Percentiles rank a stretch among this genome's conserved stretches.
phyloP scores from a whole-genome alignment of 306 rosid species.

The Alnus rubra region DNA sequence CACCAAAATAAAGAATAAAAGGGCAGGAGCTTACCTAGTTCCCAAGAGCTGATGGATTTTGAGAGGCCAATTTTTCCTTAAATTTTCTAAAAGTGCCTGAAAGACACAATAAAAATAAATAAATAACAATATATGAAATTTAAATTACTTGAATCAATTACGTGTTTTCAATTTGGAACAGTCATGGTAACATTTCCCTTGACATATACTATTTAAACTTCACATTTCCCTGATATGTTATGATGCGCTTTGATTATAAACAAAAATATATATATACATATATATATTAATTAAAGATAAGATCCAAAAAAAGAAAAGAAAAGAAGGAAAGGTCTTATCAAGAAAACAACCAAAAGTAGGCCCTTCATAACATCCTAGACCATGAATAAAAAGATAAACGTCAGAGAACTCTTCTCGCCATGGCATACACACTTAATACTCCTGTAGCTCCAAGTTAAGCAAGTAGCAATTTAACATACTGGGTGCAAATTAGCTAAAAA shows the following conservation, averaged over 20 bases:
- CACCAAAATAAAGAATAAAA: constrained; percentile 8
- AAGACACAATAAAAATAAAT: constrained; percentile 21
- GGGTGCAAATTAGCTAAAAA: background rate
- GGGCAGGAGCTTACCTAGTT: constrained; percentile 49
- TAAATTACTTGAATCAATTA: background rate
- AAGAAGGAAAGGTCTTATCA: background rate
- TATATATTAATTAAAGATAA: background rate
- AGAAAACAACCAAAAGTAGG: background rate
- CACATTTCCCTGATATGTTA: background rate
- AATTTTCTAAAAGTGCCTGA: constrained; percentile 80
- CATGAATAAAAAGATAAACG: background rate
- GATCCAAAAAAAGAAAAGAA: background rate
- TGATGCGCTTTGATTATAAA: background rate
- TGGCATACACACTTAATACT: background rate
- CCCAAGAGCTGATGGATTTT: constrained; percentile 54
- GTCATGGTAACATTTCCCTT: background rate
- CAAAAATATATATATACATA: background rate
- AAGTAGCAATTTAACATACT: background rate
- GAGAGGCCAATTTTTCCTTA: constrained; percentile 67
- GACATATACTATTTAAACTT: background rate
- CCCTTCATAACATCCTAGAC: background rate
- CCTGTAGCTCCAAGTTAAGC: background rate
- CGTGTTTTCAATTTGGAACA: background rate
- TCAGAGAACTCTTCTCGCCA: background rate
- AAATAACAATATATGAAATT: background rate